phyloP scores from a whole-genome alignment of 2,329 filamentous ascomycete species.

The Colletotrichum lindemuthianum region DNA sequence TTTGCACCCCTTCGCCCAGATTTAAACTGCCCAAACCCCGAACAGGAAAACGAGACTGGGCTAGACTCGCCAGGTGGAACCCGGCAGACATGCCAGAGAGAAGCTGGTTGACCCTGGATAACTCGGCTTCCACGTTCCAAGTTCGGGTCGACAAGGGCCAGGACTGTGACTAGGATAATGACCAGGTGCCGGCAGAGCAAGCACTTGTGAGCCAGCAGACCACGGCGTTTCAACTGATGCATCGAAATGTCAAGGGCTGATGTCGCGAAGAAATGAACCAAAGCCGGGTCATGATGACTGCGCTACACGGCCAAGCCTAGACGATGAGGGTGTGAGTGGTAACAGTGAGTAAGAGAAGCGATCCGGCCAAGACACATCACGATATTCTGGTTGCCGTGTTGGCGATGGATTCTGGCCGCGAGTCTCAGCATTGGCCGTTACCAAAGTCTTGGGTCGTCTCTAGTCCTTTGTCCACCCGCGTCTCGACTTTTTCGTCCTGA shows the following conservation, averaged over 20 bases:
- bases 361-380: constrained; percentile 10
- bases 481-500: neutral
- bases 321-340: neutral
- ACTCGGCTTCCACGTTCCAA: neutral
- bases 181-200: no score
- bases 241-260: constrained; percentile 28
- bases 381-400: neutral
- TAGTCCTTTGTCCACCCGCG: neutral
- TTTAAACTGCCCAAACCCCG: no score
- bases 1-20: neutral
- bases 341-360: neutral
- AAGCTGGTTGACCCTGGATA: constrained; percentile 6
- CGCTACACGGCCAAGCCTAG: constrained; percentile 17
- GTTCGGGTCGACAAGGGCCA: neutral
- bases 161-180: neutral
- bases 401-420: constrained; percentile 22
- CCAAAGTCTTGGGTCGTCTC: constrained; percentile 6
- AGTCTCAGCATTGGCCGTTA: constrained; percentile 6
- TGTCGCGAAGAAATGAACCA: constrained; percentile 29
- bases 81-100: neutral
- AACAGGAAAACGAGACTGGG: no score
- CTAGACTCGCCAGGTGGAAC: neutral
- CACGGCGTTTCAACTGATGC: constrained; percentile 33
- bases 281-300: constrained; percentile 19
- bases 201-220: neutral